Conservation (phyloP, 108 stramenopile species). For the Mediolabrus comicus region DNA sequence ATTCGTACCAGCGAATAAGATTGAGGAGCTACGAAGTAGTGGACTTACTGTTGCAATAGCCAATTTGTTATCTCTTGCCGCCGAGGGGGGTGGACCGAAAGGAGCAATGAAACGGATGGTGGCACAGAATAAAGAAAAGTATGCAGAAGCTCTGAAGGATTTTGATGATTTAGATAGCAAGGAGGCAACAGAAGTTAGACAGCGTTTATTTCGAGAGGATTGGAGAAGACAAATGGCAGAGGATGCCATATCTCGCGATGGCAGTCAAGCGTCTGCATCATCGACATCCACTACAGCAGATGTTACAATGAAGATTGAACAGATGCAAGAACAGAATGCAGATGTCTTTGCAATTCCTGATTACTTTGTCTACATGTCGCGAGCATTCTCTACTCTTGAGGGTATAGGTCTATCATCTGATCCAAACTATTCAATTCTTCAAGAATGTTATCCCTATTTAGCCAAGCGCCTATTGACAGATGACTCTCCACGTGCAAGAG, state of each 20-base stretch:
- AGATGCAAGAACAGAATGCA: constrained; percentile 52
- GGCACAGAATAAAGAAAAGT: constrained; percentile 35
- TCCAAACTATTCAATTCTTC: constrained; percentile 53
- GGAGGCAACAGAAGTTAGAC: constrained; percentile 43
- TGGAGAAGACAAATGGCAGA: constrained; percentile 41
- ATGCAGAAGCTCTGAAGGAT: constrained; percentile 34
- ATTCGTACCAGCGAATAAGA: constrained; percentile 61
- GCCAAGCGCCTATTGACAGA: constrained; percentile 59
- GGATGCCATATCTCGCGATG: constrained; percentile 27
- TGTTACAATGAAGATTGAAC: constrained; percentile 57
- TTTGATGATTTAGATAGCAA: constrained; percentile 47
- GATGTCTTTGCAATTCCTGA: constrained; percentile 62
- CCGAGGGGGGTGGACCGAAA: constrained; percentile 57
- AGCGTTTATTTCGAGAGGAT: constrained; percentile 36
- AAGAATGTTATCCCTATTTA: constrained; percentile 67
- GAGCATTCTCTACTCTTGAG: constrained; percentile 75
- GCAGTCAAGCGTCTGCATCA: not conserved
- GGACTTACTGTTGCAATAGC: constrained; percentile 61
- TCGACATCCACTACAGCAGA: constrained; percentile 22
- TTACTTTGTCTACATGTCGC: constrained; percentile 63
- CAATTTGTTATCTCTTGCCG: constrained; percentile 51
- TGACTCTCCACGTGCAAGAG: constrained; percentile 55
- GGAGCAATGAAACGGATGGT: constrained; percentile 54
- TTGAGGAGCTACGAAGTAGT: constrained; percentile 48
- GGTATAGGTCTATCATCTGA: constrained; percentile 66